phyloP scores from a whole-genome alignment of 2,329 filamentous ascomycete genomes.

The Colletotrichum sp. region DNA sequence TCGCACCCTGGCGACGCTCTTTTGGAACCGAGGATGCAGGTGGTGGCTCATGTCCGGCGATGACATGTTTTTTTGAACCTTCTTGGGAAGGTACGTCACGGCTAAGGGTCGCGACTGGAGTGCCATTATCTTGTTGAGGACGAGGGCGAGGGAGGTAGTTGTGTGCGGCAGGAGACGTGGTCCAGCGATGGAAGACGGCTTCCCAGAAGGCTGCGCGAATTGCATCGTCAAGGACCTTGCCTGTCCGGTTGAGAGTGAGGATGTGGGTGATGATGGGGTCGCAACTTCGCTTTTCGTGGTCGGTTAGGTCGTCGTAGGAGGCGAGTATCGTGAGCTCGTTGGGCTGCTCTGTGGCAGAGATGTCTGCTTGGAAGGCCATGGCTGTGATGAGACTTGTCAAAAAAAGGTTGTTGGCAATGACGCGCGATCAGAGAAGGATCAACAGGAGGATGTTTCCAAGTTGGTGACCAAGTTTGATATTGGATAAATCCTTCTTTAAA shows the following conservation, averaged over 20 bases:
- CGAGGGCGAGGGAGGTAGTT: background rate
- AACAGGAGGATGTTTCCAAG: background rate
- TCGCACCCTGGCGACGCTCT: background rate
- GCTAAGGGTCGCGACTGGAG: background rate
- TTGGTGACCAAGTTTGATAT: background rate
- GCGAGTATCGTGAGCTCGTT: background rate
- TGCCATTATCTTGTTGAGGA: background rate
- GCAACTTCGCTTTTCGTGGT: background rate
- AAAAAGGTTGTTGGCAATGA: background rate
- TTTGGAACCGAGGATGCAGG: background rate
- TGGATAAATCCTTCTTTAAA: background rate
- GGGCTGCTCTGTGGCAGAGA: background rate
- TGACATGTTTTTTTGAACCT: background rate
- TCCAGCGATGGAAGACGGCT: background rate
- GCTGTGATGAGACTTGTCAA: background rate
- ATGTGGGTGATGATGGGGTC: background rate
- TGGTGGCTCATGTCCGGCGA: fast-evolving
- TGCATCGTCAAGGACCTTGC: background rate
- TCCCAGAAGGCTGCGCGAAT: background rate
- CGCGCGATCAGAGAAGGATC: background rate
- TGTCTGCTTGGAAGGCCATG: background rate
- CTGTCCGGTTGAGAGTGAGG: background rate
- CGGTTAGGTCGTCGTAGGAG: background rate
- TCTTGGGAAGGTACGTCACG: background rate
- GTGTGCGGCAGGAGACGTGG: background rate